Evolutionary conservation across 2,329 filamentous ascomycete genomes (phyloP).

Genomic region (Parascedosporium putredinis): DNA sequence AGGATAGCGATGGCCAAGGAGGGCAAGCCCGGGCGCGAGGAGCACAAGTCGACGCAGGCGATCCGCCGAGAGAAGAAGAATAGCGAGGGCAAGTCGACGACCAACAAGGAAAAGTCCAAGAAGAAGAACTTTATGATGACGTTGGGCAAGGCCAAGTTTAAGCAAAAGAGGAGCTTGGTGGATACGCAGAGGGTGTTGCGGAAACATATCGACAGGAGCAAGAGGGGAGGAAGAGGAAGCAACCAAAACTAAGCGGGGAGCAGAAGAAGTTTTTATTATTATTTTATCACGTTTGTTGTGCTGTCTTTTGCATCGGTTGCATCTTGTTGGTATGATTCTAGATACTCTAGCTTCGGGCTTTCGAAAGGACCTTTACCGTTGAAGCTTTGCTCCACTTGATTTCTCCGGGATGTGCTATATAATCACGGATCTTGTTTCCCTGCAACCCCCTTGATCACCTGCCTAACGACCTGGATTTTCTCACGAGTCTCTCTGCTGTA

Average conservation of each 20-base stretch:
- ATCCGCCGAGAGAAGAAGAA: conserved; percentile 80
- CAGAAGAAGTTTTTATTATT: neutral
- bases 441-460: too few relatives aligned
- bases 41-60: conserved; percentile 80
- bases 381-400: too few relatives aligned
- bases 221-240: conserved; percentile 71
- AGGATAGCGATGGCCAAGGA: conserved; percentile 73
- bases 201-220: conserved; percentile 72
- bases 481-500: too few relatives aligned
- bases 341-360: too few relatives aligned
- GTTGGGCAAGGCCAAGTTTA: conserved; percentile 85
- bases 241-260: conserved; percentile 38
- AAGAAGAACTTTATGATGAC: conserved; percentile 99
- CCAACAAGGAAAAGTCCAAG: conserved; percentile 91
- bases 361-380: too few relatives aligned
- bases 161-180: conserved; percentile 87
- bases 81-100: conserved; percentile 84
- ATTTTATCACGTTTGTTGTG: neutral
- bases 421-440: too few relatives aligned
- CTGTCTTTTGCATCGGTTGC: too few relatives aligned
- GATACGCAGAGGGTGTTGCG: conserved; percentile 73
- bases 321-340: too few relatives aligned
- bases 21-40: conserved; percentile 63
- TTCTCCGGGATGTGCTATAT: too few relatives aligned
- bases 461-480: too few relatives aligned